Evolutionary conservation across 805 yeast species (phyloP).

Genomic region (Candida cerambycidarum): DNA sequence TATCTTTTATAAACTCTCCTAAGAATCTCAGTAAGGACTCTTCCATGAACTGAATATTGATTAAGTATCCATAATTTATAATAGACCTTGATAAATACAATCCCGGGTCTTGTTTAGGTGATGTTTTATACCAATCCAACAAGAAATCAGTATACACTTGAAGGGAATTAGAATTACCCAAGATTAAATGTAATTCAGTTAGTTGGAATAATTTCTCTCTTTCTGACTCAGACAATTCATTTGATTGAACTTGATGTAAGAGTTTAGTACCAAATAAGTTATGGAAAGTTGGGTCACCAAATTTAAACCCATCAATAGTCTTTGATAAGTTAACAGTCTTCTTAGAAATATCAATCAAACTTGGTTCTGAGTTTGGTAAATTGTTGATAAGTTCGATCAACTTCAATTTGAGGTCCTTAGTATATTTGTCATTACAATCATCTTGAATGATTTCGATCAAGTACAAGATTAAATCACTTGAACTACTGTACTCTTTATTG

Average conservation of each 20-base stretch:
- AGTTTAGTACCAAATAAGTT: constrained; percentile 71
- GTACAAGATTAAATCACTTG: constrained; percentile 72
- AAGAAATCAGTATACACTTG: constrained; percentile 45
- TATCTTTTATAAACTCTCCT: constrained; percentile 11
- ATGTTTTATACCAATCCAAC: constrained; percentile 36
- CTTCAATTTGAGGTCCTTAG: constrained; percentile 44
- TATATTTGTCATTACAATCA: constrained; percentile 34
- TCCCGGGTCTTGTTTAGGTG: constrained; percentile 32
- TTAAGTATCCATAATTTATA: constrained; percentile 68
- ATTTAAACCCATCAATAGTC: constrained; percentile 41
- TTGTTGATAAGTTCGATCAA: constrained; percentile 48
- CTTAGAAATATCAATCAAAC: constrained; percentile 64
- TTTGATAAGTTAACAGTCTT: constrained; percentile 70
- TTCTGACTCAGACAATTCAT: constrained; percentile 17
- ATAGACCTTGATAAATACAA: constrained; percentile 56
- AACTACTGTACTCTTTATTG: constrained; percentile 75
- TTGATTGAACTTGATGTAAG: constrained; percentile 32
- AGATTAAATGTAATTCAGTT: constrained; percentile 71
- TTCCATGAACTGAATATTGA: constrained; percentile 61
- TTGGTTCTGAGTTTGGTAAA: constrained; percentile 43
- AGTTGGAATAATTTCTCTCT: constrained; percentile 49
- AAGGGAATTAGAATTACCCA: constrained; percentile 60
- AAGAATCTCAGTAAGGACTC: constrained; percentile 28
- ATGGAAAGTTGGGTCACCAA: constrained; percentile 77
- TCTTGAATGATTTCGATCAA: constrained; percentile 67